Conservation (phyloP, 2,329 filamentous ascomycete genomes). For the Aspergillus hortae region DNA sequence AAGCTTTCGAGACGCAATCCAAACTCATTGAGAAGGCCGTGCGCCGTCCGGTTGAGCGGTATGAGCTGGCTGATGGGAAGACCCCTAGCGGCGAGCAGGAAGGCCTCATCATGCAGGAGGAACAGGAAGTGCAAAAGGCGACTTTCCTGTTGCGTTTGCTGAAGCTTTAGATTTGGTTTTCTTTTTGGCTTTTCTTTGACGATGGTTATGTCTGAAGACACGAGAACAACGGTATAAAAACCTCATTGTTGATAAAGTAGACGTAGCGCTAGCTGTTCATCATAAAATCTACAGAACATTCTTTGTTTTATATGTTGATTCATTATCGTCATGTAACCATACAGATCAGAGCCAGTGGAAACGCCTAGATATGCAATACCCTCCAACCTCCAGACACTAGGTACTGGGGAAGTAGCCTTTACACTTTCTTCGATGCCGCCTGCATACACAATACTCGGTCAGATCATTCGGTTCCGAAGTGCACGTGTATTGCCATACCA, state of each 20-base stretch:
- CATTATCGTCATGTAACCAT: not conserved
- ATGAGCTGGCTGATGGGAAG: conserved; percentile 58
- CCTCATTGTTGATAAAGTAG: not conserved
- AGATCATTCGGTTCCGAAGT: not conserved
- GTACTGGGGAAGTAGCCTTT: conserved; percentile 7
- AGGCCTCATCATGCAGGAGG: conserved; percentile 71
- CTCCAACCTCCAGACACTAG: not conserved
- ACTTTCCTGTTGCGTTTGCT: conserved; percentile 73
- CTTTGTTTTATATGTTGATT: not conserved
- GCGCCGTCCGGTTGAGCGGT: conserved; percentile 71
- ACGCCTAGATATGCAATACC: conserved; percentile 1
- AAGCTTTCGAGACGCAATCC: conserved; percentile 66
- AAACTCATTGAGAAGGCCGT: conserved; percentile 71
- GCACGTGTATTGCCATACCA: conserved; percentile 54
- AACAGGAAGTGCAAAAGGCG: conserved; percentile 80
- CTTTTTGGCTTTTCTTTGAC: conserved; percentile 5
- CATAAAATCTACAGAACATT: not conserved
- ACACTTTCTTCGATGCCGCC: conserved; percentile 53
- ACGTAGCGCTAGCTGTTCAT: not conserved
- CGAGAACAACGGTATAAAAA: not conserved
- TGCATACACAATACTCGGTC: conserved; percentile 23
- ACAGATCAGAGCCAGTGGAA: not conserved
- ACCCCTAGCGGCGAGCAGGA: conserved; percentile 52
- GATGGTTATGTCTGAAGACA: not conserved
- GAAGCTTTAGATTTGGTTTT: conserved; percentile 55